Conservation (phyloP, 2,329 filamentous ascomycete genomes). For the Xylaria sp. region DNA sequence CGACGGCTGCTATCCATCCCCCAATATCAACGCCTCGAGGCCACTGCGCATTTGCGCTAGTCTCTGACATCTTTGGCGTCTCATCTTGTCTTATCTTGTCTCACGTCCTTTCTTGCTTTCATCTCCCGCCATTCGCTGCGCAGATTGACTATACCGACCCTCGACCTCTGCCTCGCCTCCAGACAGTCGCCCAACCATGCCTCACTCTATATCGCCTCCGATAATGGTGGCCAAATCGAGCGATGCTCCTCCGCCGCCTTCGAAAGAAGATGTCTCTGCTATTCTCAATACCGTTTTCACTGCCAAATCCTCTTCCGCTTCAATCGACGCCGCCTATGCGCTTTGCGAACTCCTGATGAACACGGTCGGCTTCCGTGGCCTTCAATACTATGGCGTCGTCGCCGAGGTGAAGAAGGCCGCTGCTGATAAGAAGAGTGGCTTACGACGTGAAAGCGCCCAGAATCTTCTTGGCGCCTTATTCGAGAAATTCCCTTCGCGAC, state of each 20-base stretch:
- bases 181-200: slow-evolving; percentile 51
- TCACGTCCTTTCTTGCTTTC: slow-evolving; percentile 8
- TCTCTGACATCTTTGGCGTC: slow-evolving; percentile 20
- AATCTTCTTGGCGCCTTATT: slow-evolving; percentile 94
- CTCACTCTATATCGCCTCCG: slow-evolving; percentile 61
- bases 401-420: slow-evolving; percentile 76
- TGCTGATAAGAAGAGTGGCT: slow-evolving; percentile 90
- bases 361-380: slow-evolving; percentile 63
- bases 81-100: slow-evolving; percentile 5
- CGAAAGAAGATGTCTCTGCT: slow-evolving; percentile 71
- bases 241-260: slow-evolving; percentile 65
- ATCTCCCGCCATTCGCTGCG: slow-evolving; percentile 11
- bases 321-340: slow-evolving; percentile 71
- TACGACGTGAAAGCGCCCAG: slow-evolving; percentile 89
- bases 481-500: slow-evolving; percentile 83
- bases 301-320: slow-evolving; percentile 73
- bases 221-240: slow-evolving; percentile 57
- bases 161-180: slow-evolving; percentile 14
- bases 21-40: slow-evolving; percentile 35
- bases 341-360: slow-evolving; percentile 69
- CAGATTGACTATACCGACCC: slow-evolving; percentile 6
- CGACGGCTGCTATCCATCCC: slow-evolving; percentile 31
- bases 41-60: slow-evolving; percentile 32
- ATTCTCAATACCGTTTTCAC: slow-evolving; percentile 75
- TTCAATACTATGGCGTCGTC: slow-evolving; percentile 64